These are phyloP conservation scores for Alternaria metachromatica DNA, from an alignment of 2,329 filamentous ascomycete genomes.

Conservation along the genomic window DNA sequence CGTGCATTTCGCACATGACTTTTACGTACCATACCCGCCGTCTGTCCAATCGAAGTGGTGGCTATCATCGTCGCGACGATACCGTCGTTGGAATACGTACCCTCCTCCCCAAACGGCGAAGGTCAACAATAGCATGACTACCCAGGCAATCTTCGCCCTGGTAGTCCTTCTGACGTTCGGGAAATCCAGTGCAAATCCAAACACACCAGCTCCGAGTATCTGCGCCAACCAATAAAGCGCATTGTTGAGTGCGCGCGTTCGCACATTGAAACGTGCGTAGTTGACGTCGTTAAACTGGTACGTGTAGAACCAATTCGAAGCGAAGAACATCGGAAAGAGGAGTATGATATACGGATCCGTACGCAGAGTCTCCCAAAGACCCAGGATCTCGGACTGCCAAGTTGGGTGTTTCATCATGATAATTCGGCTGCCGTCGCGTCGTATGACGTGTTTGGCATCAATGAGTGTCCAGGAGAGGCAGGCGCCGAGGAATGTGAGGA, in stretches of 20 bases:
- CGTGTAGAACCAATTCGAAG: slow-evolving; percentile 78
- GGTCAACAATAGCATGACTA: slow-evolving; percentile 69
- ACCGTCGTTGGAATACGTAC: slow-evolving; percentile 72
- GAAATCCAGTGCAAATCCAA: slow-evolving; percentile 72
- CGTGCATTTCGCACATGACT: no score
- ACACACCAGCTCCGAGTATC: slow-evolving; percentile 73
- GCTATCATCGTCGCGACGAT: slow-evolving; percentile 49
- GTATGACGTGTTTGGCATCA: slow-evolving; percentile 72
- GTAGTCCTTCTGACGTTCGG: slow-evolving; percentile 62
- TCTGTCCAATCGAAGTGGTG: slow-evolving; percentile 67
- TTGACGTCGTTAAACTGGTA: slow-evolving; percentile 80
- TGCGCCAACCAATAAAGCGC: slow-evolving; percentile 77
- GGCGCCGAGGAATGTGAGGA: slow-evolving; percentile 77
- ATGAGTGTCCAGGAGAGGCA: slow-evolving; percentile 71
- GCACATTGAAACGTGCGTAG: slow-evolving; percentile 69
- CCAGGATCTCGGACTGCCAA: slow-evolving; percentile 77
- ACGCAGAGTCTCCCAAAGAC: slow-evolving; percentile 73
- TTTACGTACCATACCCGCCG: slow-evolving; percentile 59
- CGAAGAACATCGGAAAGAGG: slow-evolving; percentile 80
- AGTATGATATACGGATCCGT: slow-evolving; percentile 73
- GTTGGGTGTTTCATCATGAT: slow-evolving; percentile 87
- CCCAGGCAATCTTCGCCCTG: slow-evolving; percentile 69
- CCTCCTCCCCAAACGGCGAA: slow-evolving; percentile 81
- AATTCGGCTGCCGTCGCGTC: slow-evolving; percentile 74
- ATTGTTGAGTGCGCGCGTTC: slow-evolving; percentile 75